Percentiles rank a stretch among this genome's conserved stretches.
These are phyloP conservation scores for Fusarium pseudocircinatum DNA, from an alignment of 2,329 filamentous ascomycete genomes.

Conservation along the genomic window DNA sequence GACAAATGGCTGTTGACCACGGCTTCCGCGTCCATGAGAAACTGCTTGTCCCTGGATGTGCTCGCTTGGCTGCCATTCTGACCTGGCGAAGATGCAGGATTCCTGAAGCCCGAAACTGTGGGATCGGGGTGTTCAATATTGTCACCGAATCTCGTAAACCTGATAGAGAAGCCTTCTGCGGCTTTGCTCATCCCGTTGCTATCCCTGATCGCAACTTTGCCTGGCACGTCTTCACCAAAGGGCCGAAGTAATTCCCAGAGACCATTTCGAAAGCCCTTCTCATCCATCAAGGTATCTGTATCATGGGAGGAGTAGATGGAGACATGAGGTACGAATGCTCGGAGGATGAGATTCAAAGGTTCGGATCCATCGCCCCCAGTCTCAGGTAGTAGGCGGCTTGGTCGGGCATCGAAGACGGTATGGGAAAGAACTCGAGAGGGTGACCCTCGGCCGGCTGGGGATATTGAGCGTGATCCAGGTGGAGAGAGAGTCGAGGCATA, in stretches of 20 bases:
- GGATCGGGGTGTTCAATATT: constrained; percentile 63
- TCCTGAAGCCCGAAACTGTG: constrained; percentile 43
- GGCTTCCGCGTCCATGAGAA: constrained; percentile 76
- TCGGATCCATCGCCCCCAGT: constrained; percentile 59
- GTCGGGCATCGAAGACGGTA: constrained; percentile 64
- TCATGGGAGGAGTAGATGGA: constrained; percentile 88
- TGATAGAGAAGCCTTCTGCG: constrained; percentile 90
- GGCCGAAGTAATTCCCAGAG: constrained; percentile 87
- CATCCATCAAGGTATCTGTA: constrained; percentile 79
- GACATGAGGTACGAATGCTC: constrained; percentile 88
- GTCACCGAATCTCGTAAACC: constrained; percentile 79
- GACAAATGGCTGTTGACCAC: constrained; percentile 82
- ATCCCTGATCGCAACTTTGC: constrained; percentile 90
- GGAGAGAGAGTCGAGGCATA: constrained; percentile 75
- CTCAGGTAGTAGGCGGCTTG: constrained; percentile 57
- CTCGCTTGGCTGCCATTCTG: constrained; percentile 43
- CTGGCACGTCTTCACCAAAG: constrained; percentile 87
- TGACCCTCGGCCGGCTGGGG: constrained; percentile 69
- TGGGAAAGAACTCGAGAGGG: constrained; percentile 66
- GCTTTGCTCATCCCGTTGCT: constrained; percentile 84
- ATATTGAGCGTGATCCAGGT: constrained; percentile 73
- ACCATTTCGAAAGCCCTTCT: constrained; percentile 86
- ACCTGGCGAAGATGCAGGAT: constrained; percentile 52
- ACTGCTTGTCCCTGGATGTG: constrained; percentile 44
- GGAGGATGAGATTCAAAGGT: constrained; percentile 75